Base-by-base conservation (phyloP, 495 filamentous ascomycete genomes). In the Xylaria telfairii region DNA sequence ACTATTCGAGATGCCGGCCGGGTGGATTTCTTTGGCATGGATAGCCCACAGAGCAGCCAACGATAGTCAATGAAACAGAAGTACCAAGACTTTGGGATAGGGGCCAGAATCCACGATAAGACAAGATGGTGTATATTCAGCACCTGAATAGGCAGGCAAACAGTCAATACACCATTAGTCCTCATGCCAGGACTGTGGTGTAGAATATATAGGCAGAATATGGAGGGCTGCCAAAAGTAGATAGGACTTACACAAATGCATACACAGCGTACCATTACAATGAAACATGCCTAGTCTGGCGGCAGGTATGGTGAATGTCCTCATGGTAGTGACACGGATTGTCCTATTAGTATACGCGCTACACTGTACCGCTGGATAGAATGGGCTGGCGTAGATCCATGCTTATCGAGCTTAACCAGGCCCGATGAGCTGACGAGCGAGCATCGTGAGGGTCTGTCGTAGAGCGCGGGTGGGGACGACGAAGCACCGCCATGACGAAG, bases 401-500 rank as follows among this genome's bases (percentile, higher is more conserved):
- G 61, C 44, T 65, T 65, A 65, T 65, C 44, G 62, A 65, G 42
- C 62, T 51, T 28, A 13, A 51, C 44, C 19, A 21, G 30, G 30
- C 6, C 26, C 42, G 34, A n/a, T 42, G 49, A 54, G 64, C 47
- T 62, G 59, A 62, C 9, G 13, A 62, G 37, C 26, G 30, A 49
- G 47, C 32, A 54, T 54, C 64, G n/a, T n/a, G 64, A 66, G 64
- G 64, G 64, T 39, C 64, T 28, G 64, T 41, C 34, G 64, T 66
- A 41, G 17, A 34, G 41, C 8, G 21, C 46, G 46, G 26, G 64
- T 66, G 64, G 64, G 17, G 64, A 66, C 64, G n/a, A 12, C 44
- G 62, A n/a, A 34, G 63, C 63, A 54, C 63, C 32, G 47, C 47
- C 63, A 66, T 66, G 63, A 66, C 64, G 64, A 66, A 66, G 64